Evolutionary conservation across 306 rosid species (phyloP).

Genomic region (Vigna angularis): DNA sequence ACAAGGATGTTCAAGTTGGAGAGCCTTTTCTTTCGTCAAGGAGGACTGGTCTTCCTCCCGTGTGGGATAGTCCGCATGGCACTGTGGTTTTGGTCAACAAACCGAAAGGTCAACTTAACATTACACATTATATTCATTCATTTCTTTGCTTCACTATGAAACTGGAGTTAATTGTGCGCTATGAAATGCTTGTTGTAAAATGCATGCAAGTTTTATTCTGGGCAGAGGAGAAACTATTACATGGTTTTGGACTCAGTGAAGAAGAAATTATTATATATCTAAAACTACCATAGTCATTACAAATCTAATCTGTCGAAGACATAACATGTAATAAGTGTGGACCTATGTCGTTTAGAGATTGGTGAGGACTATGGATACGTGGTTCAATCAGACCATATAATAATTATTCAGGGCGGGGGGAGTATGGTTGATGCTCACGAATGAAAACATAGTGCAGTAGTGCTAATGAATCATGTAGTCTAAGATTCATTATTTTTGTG

Average conservation of each 20-base stretch:
- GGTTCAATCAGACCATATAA: background rate
- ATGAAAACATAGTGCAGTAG: conserved; percentile 14
- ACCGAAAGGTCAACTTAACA: conserved; percentile 75
- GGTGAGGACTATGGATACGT: background rate
- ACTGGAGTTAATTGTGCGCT: background rate
- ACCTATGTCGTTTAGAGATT: background rate
- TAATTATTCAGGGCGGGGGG: background rate
- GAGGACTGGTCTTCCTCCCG: conserved; percentile 76
- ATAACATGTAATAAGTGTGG: too few species aligned
- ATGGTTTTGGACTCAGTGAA: background rate
- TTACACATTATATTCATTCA: background rate
- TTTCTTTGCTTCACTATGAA: background rate
- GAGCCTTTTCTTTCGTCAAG: conserved; percentile 78
- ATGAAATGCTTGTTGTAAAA: background rate
- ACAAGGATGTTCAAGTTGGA: conserved; percentile 53
- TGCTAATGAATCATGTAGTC: too few species aligned
- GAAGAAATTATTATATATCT: background rate
- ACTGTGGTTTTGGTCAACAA: conserved; percentile 88
- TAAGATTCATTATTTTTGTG: too few species aligned
- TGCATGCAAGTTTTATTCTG: background rate
- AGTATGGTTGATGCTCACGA: background rate
- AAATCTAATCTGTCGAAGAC: too few species aligned
- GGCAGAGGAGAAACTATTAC: background rate
- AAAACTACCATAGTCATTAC: background rate
- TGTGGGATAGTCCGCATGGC: conserved; percentile 83